phyloP scores from a whole-genome alignment of 2,329 filamentous ascomycete genomes.

The Alternaria longipes region DNA sequence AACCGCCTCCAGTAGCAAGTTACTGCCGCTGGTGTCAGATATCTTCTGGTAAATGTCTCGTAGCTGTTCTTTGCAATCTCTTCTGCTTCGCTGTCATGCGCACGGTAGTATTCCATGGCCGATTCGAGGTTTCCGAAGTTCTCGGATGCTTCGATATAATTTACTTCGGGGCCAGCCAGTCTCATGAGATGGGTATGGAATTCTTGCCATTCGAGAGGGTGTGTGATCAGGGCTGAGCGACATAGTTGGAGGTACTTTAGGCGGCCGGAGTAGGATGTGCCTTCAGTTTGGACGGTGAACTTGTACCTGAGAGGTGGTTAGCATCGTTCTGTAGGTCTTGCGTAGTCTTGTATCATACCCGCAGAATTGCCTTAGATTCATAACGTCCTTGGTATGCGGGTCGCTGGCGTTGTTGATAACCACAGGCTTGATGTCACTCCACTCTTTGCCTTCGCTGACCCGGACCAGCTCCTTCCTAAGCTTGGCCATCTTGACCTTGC shows the following conservation, averaged over 20 bases:
- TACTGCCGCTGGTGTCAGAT: slow-evolving; percentile 46
- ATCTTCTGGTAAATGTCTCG: slow-evolving; percentile 42
- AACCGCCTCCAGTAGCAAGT: slow-evolving; percentile 48
- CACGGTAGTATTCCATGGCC: slow-evolving; percentile 44
- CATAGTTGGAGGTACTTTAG: slow-evolving; percentile 65
- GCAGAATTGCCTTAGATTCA: slow-evolving; percentile 47
- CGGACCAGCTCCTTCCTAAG: slow-evolving; percentile 41
- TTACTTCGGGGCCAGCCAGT: slow-evolving; percentile 41
- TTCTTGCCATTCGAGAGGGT: slow-evolving; percentile 47
- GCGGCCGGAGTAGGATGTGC: slow-evolving; percentile 63
- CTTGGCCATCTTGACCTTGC: slow-evolving; percentile 46
- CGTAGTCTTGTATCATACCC: slow-evolving; percentile 26
- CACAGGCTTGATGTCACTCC: slow-evolving; percentile 47
- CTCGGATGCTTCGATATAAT: slow-evolving; percentile 45
- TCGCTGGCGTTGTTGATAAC: slow-evolving; percentile 46
- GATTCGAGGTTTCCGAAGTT: slow-evolving; percentile 45
- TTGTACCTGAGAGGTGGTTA: slow-evolving; percentile 54
- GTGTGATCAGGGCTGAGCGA: slow-evolving; percentile 44
- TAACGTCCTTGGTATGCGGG: slow-evolving; percentile 44
- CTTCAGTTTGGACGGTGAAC: slow-evolving; percentile 64
- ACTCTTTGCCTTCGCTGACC: slow-evolving; percentile 40
- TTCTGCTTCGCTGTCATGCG: slow-evolving; percentile 42
- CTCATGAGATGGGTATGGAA: slow-evolving; percentile 48
- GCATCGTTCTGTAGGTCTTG: not conserved
- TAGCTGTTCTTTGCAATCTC: slow-evolving; percentile 44